Percentiles rank a stretch among this genome's conserved stretches.
phyloP scores from a whole-genome alignment of 176 grass and related monocot species.

The Oryza punctata region DNA sequence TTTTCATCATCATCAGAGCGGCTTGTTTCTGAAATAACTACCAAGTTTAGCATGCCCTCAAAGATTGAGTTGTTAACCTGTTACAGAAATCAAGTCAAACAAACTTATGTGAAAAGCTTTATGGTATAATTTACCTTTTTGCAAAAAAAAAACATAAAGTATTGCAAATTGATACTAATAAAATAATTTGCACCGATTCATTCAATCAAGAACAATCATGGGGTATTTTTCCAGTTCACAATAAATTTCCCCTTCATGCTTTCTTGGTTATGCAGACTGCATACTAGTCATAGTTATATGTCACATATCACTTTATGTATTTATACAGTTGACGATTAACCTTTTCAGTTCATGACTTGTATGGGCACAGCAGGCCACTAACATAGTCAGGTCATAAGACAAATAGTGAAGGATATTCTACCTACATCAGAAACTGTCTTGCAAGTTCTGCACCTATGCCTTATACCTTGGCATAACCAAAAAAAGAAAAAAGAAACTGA shows the following conservation, averaged over 20 bases:
- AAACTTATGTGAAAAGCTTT: constrained; percentile 1
- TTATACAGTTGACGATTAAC: neutral
- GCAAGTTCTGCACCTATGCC: neutral
- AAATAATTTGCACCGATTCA: neutral
- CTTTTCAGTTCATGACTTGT: neutral
- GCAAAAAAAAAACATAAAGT: neutral
- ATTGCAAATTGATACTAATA: constrained; percentile 7
- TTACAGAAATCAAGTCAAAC: constrained; percentile 28
- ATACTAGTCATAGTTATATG: constrained; percentile 20
- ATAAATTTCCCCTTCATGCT: neutral
- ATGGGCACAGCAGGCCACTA: neutral
- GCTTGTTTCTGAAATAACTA: constrained; percentile 37
- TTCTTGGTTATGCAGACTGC: neutral
- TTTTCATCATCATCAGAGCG: constrained; percentile 14
- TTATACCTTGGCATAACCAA: constrained; percentile 18
- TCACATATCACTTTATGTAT: neutral
- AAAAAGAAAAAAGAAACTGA: neutral
- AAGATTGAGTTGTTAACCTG: constrained; percentile 67
- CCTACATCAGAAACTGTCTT: constrained; percentile 21
- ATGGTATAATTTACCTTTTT: neutral
- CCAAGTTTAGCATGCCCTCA: constrained; percentile 59
- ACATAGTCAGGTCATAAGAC: neutral
- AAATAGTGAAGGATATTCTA: constrained; percentile 19
- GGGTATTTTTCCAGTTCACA: constrained; percentile 2
- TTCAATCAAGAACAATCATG: constrained; percentile 35